Evolutionary conservation across 2,329 filamentous ascomycete genomes (phyloP), one percentile per base, ranked within the genome.

Genomic region (Curvularia sp.): DNA sequence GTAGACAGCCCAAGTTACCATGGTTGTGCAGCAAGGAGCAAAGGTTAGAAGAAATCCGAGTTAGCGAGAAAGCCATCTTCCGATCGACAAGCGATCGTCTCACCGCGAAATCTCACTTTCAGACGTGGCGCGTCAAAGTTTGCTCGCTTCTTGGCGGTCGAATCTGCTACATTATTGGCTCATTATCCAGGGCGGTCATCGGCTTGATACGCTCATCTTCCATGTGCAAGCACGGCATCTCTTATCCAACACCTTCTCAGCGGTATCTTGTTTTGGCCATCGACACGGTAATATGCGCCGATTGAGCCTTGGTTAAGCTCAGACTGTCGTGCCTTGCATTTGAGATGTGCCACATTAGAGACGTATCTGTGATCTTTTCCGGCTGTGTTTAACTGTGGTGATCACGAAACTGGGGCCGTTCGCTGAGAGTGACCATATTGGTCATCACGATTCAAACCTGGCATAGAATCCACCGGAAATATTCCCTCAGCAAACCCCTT

Each of bases 91-190:
- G 19, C 15, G 32, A 32, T 41, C n/a, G 43, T 41, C 23, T 51
- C 28, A 58, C 34, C 27, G 30, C 23, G 46, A 57, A 36, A 19
- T 46, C 27, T 55, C 55, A 36, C 43, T 36, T 54, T 9, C 10
- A 45, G 25, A 34, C 36, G 52, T 39, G n/a, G 49, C 42, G 47
- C 27, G 36, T 34, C 41, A 19, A 48, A 41, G 53, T 60, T 60
- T 62, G 61, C 59, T 60, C 42, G 30, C 42, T 38, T 49, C 59
- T 58, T 63, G 57, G 62, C 56, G 32, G 18, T 27, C 8, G 32
- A 27, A 13, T 38, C 28, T 23, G 41, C 43, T 28, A 38, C 25
- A 30, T 23, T 30, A 55, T 46, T 51, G 52, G 34, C 38, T 19
- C 18, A 23, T 53, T 32, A 18, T 36, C 18, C 18, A 28, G 15